Conservation (phyloP, 495 filamentous ascomycete species). For the Parmelia sp. region DNA sequence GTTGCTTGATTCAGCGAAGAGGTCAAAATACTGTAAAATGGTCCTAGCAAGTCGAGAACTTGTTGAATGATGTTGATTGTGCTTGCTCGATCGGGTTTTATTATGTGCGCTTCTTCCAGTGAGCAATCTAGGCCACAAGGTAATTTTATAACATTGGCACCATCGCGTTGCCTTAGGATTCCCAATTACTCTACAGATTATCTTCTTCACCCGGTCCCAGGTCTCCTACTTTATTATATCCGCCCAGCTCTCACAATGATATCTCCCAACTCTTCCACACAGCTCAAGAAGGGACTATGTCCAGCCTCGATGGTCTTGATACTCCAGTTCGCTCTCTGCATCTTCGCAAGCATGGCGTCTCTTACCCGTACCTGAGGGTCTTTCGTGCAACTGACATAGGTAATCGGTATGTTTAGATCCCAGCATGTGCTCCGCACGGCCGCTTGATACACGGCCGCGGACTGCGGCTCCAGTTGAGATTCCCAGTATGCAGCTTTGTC, state of each 20-base stretch:
- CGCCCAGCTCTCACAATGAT: background rate
- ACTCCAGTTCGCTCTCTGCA: background rate
- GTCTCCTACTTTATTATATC: too few species aligned
- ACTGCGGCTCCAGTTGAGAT: background rate
- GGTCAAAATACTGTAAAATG: too few species aligned
- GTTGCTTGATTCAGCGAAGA: too few species aligned
- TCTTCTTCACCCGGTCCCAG: too few species aligned
- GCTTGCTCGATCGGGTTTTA: too few species aligned
- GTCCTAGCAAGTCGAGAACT: too few species aligned
- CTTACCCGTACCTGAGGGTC: background rate
- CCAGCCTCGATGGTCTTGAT: background rate
- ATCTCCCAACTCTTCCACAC: background rate
- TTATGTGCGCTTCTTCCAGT: too few species aligned
- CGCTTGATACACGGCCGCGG: background rate
- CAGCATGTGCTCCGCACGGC: background rate
- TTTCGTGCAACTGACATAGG: background rate
- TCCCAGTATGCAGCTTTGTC: background rate
- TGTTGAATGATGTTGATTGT: too few species aligned
- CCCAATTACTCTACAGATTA: too few species aligned
- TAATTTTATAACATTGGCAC: too few species aligned
- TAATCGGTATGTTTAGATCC: background rate
- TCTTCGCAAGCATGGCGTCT: background rate
- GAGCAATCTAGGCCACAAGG: too few species aligned
- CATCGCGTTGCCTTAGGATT: too few species aligned
- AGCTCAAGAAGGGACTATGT: background rate